Base-by-base conservation (phyloP, 164 flowering plant genomes). In the Annona squamosa region DNA sequence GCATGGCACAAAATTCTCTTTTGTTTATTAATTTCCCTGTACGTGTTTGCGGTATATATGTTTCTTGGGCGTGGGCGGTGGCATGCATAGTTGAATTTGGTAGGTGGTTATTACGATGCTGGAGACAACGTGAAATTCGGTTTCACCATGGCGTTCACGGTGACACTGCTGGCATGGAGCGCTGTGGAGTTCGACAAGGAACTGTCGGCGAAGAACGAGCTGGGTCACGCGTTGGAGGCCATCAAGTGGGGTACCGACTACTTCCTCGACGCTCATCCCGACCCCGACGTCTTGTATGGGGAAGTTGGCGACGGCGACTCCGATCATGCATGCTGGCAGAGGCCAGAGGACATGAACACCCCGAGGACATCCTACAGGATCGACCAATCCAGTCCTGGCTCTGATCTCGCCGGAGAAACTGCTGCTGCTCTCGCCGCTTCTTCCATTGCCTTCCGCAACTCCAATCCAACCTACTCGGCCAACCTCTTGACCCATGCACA, bases 401-500 rank as follows among this genome's bases (percentile, higher is more conserved):
- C 95, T 0, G 97, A 89, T 71, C 83, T 92, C 2, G 94, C 92
- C 4, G 97, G 83, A 1, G 94, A 92, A 78, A 85, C 91, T 1
- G 88, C 94, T 0, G 97, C 97, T 17, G 93, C 97, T 48, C 5
- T 90, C 5, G 93, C 94, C 18, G 93, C 95, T 0, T 85, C 97
- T 2, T 81, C 93, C 57, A 70, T 88, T 2, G 93, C 81, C 42
- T 92, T 92, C 72, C 64, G 13, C 65, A 61, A 65, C 6, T 59
- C 74, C 0, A 66, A 88, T 44, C 70, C 87, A 37, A 45, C 52
- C 0, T 89, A 91, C 75, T 61, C 91, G 2, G 7, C 68, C 26
- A 12, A 16, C 44, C 86, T 88, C 18, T 68, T 85, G 10, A 71
- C 63, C 7, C 94, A 90, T 75, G 88, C 91, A n/a, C 79, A 80